Evolutionary conservation across 306 rosid species (phyloP), one percentile per base, ranked within the genome.

Genomic region (Luffa acutangula): DNA sequence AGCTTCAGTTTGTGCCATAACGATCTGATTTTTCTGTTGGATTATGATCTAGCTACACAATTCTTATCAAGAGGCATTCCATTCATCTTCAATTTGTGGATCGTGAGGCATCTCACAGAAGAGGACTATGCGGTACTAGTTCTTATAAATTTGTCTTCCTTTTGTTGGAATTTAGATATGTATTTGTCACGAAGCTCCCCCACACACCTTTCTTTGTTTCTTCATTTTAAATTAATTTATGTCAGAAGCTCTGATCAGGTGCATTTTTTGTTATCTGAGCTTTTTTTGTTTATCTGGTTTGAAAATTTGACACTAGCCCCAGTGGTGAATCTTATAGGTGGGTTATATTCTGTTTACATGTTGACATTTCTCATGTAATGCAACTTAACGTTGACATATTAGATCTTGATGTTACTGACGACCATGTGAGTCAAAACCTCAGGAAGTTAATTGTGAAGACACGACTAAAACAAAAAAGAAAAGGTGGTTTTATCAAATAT

Each of bases 51-150:
- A 95, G 98, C 98, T 85, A 95, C 97, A 21, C 98, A 92, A 81
- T 82, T 95, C 86, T 87, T 93, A 86, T 95, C 98, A 34, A 89
- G 98, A 78, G 98, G 98, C 65, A 92, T 95, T 48, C 97, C 97
- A 45, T 95, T 95, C 79, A 82, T 92, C 80, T 93, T 95, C 91
- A 95, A 92, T 85, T 89, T 93, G 43, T 93, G 96, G 97, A 91
- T 95, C 78, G 90, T 92, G 67, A 87, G 98, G 89, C 94, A 92
- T 83, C 97, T 95, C 43, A 90, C 91, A 21, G 85, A 84, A 77
- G 93, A 91, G 81, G 97, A 95, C 82, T 95, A 92, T 56, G 97
- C 98, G 87, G 98, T 94, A 87, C 81, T 6, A 21, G 52, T 49
- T 65, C 62, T 42, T 54, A 6, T 21, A 0, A 25, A 21, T 75